Evolutionary conservation across 2,329 filamentous ascomycete species (phyloP), one percentile per base, ranked within the genome.

Genomic region (Alternaria alternata): DNA sequence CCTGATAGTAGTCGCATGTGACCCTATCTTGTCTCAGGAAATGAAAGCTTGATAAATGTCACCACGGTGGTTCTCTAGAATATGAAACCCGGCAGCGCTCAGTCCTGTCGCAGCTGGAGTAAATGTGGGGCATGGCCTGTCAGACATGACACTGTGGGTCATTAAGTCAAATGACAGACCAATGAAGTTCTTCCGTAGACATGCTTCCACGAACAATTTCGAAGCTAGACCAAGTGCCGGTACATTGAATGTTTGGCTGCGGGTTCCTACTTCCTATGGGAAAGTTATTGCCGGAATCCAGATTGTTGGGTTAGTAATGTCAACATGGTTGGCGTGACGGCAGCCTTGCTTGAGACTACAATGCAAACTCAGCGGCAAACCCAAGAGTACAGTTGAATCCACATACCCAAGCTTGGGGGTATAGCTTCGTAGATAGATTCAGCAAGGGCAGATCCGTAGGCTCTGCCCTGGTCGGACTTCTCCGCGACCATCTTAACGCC

Each of bases 61-160:
- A 34, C 24, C 42, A 38, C 24, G 42, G 34, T 34, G 24, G 28
- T 32, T 53, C 28, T 26, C 34, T 34, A 53, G 20, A 24, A 46
- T 16, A 16, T 51, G 47, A 53, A 55, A 57, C 41, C 34, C 20
- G 16, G 32, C 26, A 44, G 18, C 22, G 18, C 41, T 52, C 39
- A 46, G 48, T 20, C 41, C 16, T 57, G 55, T 44, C 49, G 46
- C 54, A 18, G 30, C 22, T 36, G 49, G n/a, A 51, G 49, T 24
- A 41, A 24, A 34, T 48, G 43, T 60, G 53, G 53, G 54, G 52
- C 52, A 28, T 47, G 20, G 28, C 20, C 43, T 57, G 48, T 58
- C 49, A 58, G 18, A 48, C 12, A 47, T 30, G 49, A 46, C 34
- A 43, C 26, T 48, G 49, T 43, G 48, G 51, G 28, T 30, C 52